Base-by-base conservation (phyloP, 192 early-diverging fungal species). In the Coemansia sp. region DNA sequence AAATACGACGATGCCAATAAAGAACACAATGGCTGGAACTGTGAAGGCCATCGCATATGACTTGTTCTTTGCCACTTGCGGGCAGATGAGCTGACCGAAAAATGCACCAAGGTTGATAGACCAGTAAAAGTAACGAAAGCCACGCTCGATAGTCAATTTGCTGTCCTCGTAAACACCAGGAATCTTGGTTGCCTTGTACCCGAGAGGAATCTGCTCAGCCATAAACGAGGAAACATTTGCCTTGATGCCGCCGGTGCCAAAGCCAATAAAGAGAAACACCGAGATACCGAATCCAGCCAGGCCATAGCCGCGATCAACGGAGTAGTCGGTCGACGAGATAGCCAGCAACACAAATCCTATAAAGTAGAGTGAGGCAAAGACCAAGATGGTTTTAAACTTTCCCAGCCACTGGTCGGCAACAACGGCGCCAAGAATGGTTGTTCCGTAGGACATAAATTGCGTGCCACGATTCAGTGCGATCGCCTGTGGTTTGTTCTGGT, bases 51-150 rank as follows among this genome's bases (percentile, higher is more conserved):
- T 69, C 66, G 87, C 78, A 70, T 87, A 90, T 29, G 82, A 80
- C 29, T 80, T 46, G 72, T 87, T 68, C 75, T 87, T 89, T 58
- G 88, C 89, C 0, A 87, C 58, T 53, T 68, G 69, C 64, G 85
- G 68, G 84, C 87, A 48, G 66, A 87, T 34, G 77, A 84, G 62
- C 80, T 89, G 61, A 81, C 85, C 69, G 73, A 87, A 25, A 64
- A 93, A 76, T 17, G 73, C 21, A 29, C 86, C 86, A 14, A 87
- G 68, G 66, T 87, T 87, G 74, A 87, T 85, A 31, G 83, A 67
- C 86, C 85, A 86, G 79, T 94, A 94, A 73, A 92, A 92, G 82
- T 84, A 90, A 70, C 87, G 87, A 77, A 92, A 92, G 39, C 90
- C 87, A 23, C 76, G 80, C 74, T 93, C 87, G 45, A 87, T 74